A percentile compares a stretch with the other conserved stretches of the same genome.
Conservation (phyloP, 305 asterid species). For the Andrographis paniculata region DNA sequence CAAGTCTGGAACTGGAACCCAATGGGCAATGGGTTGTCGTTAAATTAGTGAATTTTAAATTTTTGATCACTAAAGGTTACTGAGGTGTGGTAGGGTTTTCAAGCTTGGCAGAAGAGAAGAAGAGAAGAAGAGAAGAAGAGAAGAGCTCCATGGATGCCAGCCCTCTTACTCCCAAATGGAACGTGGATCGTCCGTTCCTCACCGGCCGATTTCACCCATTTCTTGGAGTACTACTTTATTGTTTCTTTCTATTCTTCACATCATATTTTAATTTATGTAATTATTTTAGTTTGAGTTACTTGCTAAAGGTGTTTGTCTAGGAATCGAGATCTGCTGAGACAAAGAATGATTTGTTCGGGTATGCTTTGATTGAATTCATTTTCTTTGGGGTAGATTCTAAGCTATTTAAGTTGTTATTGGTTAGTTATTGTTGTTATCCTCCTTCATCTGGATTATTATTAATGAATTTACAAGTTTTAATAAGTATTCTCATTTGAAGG, state of each 20-base stretch:
- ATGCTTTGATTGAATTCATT: constrained; percentile 7
- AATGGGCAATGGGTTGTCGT: too few species aligned
- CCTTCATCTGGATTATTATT: too few species aligned
- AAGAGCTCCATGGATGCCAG: constrained; percentile 40
- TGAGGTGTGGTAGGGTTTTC: too few species aligned
- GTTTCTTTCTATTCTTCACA: neutral
- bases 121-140: too few species aligned
- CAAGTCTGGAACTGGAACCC: too few species aligned
- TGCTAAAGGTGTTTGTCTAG: constrained; percentile 20
- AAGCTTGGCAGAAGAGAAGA: too few species aligned
- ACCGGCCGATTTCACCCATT: constrained; percentile 74
- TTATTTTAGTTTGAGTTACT: neutral
- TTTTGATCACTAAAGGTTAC: too few species aligned
- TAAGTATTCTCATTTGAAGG: too few species aligned
- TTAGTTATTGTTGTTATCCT: neutral
- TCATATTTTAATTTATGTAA: neutral
- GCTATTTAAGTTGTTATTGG: neutral
- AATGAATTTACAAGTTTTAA: too few species aligned
- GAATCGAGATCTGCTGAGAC: constrained; percentile 39
- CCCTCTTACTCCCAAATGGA: constrained; percentile 69
- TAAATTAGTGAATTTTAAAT: too few species aligned
- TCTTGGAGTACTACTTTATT: neutral
- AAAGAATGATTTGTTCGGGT: constrained; percentile 41
- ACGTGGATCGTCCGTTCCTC: constrained; percentile 70
- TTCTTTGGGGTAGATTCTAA: constrained; percentile 1